phyloP scores from a whole-genome alignment of 208 protist genomes.

The Leptomonas seymouri region DNA sequence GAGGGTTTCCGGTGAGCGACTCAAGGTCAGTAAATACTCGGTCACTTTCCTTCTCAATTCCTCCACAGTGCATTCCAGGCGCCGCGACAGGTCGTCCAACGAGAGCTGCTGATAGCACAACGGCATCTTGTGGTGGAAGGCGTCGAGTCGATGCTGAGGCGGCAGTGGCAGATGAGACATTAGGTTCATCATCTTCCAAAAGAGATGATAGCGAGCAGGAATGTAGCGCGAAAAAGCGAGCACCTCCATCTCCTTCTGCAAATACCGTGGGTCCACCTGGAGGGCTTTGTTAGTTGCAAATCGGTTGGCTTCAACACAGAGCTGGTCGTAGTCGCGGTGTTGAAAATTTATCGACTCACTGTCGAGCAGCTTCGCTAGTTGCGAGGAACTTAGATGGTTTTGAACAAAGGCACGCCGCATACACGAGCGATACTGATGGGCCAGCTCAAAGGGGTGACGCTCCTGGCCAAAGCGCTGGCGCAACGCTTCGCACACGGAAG shows the following conservation, averaged over 20 bases:
- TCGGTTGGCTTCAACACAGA: constrained; percentile 17
- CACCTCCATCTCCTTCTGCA: constrained; percentile 16
- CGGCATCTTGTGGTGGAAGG: constrained; percentile 20
- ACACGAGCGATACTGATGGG: constrained; percentile 40
- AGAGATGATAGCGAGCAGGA: constrained; percentile 23
- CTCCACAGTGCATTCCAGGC: constrained; percentile 3
- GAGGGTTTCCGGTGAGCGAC: constrained; percentile 11
- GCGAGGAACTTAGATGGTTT: constrained; percentile 6
- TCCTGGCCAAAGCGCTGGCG: constrained; percentile 14
- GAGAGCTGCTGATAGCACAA: constrained; percentile 38
- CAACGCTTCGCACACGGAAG: constrained; percentile 25
- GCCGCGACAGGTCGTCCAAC: constrained; percentile 18
- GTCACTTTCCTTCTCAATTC: constrained; percentile 29
- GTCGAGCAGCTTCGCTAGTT: constrained; percentile 14
- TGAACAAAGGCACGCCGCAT: constrained; percentile 30
- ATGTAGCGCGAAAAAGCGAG: constrained; percentile 16
- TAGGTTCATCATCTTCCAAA: constrained; percentile 35
- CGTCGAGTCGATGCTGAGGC: constrained; percentile 16
- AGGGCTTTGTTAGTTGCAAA: constrained; percentile 12
- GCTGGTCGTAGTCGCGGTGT: constrained; percentile 16
- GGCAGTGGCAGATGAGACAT: constrained; percentile 15
- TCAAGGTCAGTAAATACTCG: constrained; percentile 15
- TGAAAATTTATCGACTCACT: neutral
- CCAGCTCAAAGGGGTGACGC: constrained; percentile 47
- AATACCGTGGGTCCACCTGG: constrained; percentile 20